A percentile compares a stretch with the other conserved stretches of the same genome.
These are phyloP conservation scores for Backusella luteola DNA, from an alignment of 192 early-diverging fungal genomes.

Conservation along the genomic window DNA sequence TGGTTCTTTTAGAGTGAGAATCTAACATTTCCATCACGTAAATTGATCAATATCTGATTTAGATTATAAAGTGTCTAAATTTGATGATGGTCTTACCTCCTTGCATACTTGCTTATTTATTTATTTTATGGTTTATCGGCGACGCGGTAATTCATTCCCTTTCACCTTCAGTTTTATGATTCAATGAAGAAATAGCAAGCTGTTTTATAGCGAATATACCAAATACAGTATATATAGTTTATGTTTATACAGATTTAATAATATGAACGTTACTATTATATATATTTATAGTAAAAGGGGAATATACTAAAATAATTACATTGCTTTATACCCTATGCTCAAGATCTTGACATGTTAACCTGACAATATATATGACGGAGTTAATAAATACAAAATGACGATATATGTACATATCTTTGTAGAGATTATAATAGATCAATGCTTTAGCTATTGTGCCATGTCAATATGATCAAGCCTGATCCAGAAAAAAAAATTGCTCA, in stretches of 20 bases:
- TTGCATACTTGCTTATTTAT: background rate
- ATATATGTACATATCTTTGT: background rate
- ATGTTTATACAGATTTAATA: background rate
- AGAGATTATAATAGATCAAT: background rate
- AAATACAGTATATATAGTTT: background rate
- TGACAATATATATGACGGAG: background rate
- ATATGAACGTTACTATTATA: background rate
- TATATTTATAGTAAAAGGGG: background rate
- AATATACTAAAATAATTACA: background rate
- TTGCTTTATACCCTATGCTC: background rate
- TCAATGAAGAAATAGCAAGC: no score
- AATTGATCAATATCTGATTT: conserved; percentile 1
- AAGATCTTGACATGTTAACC: conserved; percentile 4
- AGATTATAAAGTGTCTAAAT: background rate
- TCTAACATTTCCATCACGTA: background rate
- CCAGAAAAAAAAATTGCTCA: background rate
- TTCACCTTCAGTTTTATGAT: no score
- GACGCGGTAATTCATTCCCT: no score
- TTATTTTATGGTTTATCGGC: background rate
- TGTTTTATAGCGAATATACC: no score
- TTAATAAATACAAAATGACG: background rate
- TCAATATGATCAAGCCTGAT: background rate
- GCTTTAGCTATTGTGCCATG: background rate
- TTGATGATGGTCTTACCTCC: background rate
- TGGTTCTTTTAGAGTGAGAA: background rate